These are phyloP conservation scores for Globisporangium spinosum DNA, from an alignment of 352 stramenopile genomes.

Conservation along the genomic window DNA sequence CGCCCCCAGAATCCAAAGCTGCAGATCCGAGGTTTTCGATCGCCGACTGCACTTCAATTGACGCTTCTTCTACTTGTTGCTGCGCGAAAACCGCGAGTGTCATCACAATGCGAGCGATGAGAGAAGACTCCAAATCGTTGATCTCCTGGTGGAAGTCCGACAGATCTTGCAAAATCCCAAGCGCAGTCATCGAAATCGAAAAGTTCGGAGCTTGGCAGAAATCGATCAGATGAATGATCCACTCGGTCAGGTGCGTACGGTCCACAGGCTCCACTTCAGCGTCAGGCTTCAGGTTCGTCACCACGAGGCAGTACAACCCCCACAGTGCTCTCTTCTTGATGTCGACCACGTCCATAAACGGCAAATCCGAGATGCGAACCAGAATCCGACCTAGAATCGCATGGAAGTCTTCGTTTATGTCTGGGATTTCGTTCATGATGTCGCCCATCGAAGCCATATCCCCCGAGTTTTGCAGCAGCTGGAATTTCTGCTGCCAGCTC, in stretches of 20 bases:
- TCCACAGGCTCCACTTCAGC: slow-evolving; percentile 31
- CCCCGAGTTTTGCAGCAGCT: slow-evolving; percentile 6
- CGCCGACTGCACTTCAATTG: slow-evolving; percentile 77
- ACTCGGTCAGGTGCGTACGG: slow-evolving; percentile 54
- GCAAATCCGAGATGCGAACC: slow-evolving; percentile 68
- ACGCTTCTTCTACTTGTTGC: slow-evolving; percentile 85
- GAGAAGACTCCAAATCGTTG: slow-evolving; percentile 54
- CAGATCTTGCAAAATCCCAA: slow-evolving; percentile 78
- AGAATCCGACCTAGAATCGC: slow-evolving; percentile 69
- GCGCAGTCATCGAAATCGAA: slow-evolving; percentile 71
- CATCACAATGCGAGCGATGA: slow-evolving; percentile 85
- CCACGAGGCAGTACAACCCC: slow-evolving; percentile 72
- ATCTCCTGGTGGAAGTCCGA: slow-evolving; percentile 73
- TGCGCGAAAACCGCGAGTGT: slow-evolving; percentile 82
- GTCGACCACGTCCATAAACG: slow-evolving; percentile 66
- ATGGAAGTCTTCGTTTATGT: slow-evolving; percentile 65
- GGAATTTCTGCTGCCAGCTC: slow-evolving; percentile 73
- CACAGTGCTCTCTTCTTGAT: slow-evolving; percentile 83
- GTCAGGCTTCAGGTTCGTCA: slow-evolving; percentile 55
- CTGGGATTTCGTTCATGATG: slow-evolving; percentile 67
- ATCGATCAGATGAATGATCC: slow-evolving; percentile 80
- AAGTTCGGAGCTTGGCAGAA: slow-evolving; percentile 71
- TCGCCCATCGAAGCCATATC: slow-evolving; percentile 31
- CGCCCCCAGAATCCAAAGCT: slow-evolving; percentile 8
- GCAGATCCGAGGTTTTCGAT: slow-evolving; percentile 48